A percentile compares a stretch with the other conserved stretches of the same genome.
These are phyloP conservation scores for Hypoxylon intermedium DNA, from an alignment of 495 filamentous ascomycete genomes.

Conservation along the genomic window DNA sequence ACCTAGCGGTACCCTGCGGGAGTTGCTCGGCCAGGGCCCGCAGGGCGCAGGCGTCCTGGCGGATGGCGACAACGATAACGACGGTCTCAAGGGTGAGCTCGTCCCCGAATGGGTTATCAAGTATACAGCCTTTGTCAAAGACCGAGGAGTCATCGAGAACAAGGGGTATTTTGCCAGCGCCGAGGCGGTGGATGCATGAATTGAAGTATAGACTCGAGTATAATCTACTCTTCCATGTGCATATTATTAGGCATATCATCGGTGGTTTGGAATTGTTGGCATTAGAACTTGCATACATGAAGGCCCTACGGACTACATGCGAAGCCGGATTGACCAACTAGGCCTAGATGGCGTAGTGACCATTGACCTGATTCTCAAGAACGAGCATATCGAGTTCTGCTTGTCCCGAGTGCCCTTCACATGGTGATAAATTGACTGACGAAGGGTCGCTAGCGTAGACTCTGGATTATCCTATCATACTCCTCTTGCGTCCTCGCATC, in stretches of 20 bases:
- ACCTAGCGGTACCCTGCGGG: conserved; percentile 80
- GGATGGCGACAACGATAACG: conserved; percentile 50
- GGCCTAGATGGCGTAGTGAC: conserved; percentile 18
- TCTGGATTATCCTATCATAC: conserved; percentile 79
- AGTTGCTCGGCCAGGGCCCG: conserved; percentile 74
- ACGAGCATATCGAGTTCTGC: background rate
- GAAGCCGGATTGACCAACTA: background rate
- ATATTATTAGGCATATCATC: conserved; percentile 14
- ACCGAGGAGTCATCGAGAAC: conserved; percentile 97
- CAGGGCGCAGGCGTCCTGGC: conserved; percentile 73
- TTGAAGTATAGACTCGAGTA: background rate
- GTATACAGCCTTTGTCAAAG: conserved; percentile 96
- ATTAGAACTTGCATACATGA: conserved; percentile 32
- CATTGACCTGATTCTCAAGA: background rate
- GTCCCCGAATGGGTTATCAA: conserved; percentile 94
- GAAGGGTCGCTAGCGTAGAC: background rate
- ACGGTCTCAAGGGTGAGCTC: conserved; percentile 74
- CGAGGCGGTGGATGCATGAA: conserved; percentile 57
- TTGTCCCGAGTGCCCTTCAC: background rate
- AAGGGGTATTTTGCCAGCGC: conserved; percentile 95
- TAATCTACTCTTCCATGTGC: conserved; percentile 3
- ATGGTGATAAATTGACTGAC: background rate
- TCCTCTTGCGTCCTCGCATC: conserved; percentile 95
- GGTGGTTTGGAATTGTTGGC: conserved; percentile 18
- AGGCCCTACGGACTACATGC: background rate